phyloP scores from a whole-genome alignment of 108 stramenopile genomes.

The Nitzschia palea region DNA sequence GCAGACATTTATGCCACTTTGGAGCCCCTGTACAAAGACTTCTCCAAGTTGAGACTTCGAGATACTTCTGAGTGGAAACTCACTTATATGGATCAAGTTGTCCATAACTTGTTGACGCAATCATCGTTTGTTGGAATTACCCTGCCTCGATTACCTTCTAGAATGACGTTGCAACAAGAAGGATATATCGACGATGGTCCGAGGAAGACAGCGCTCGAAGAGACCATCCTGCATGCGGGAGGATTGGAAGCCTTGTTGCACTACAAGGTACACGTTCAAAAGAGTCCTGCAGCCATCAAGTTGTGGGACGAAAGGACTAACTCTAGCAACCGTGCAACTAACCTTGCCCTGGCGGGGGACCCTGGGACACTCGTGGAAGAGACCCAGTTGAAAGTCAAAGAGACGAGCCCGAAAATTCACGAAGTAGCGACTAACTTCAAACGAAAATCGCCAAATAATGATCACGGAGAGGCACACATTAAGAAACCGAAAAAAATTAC shows the following conservation, averaged over 20 bases:
- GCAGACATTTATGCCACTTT: constrained; percentile 88
- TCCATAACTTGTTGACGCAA: constrained; percentile 78
- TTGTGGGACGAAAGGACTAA: constrained; percentile 40
- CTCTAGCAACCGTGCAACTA: constrained; percentile 17
- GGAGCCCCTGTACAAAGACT: constrained; percentile 93
- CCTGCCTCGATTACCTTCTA: constrained; percentile 86
- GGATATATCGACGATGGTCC: constrained; percentile 74
- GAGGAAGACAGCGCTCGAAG: constrained; percentile 46
- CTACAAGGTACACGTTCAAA: constrained; percentile 50
- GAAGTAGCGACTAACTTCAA: constrained; percentile 1
- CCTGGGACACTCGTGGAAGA: neutral
- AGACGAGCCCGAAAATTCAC: neutral
- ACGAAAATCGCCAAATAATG: constrained; percentile 13
- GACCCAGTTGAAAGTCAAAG: neutral
- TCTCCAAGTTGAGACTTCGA: constrained; percentile 75
- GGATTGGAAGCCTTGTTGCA: constrained; percentile 56
- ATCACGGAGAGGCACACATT: constrained; percentile 2
- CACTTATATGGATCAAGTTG: constrained; percentile 88
- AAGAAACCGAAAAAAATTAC: constrained; percentile 35
- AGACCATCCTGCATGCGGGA: constrained; percentile 46
- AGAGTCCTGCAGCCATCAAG: constrained; percentile 47
- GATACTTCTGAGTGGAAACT: constrained; percentile 80
- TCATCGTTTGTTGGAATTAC: constrained; percentile 89
- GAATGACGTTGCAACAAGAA: constrained; percentile 74
- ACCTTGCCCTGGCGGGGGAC: neutral